Base-by-base conservation (phyloP, 441 rosid genomes). In the Gossypium gossypioides region DNA sequence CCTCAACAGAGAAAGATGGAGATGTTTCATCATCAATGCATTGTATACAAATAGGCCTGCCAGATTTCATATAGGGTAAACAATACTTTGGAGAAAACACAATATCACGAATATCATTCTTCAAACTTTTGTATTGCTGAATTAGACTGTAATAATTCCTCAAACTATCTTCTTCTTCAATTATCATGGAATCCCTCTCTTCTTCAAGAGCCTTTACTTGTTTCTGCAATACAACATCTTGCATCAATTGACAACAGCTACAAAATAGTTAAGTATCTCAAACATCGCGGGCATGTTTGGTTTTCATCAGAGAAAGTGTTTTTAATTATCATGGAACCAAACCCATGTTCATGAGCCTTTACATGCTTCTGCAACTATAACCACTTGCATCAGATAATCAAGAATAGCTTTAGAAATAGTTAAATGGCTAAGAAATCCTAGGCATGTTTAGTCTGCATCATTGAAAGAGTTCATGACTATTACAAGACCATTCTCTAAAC, bases 91-190 rank as follows among this genome's bases (percentile, higher is more conserved):
- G 97, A 72, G 95, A 81, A 69, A 88, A 80, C 68, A 87, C 90
- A 78, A 95, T 86, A 66, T 92, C 90, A 71, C 88, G 84, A 62
- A 80, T 82, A 77, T 92, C 99, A 80, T 85, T 86, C 87, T 89
- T 91, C 86, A 91, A 82, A 77, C 83, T 83, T 86, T 78, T 88
- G 71, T 86, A 81, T 69, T 92, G 97, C 62, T 86, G 83, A 76
- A 91, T 84, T 79, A 95, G 76, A 82, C 88, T 86, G 79, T 95
- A 95, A 79, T 91, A 89, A 69, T 80, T 85, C 80, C 82, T 89
- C 73, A 95, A 86, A 81, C 87, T 86, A 74, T 92, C 99, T 86
- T 95, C 98, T 80, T 92, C 97, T 81, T 95, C 97, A 69, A 95
- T 86, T 71, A 88, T 78, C 80, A 95, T 89, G 21, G 96, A 91